These are phyloP conservation scores for Geotrichum reessii DNA, from an alignment of 1,139 yeast genomes.

Conservation along the genomic window DNA sequence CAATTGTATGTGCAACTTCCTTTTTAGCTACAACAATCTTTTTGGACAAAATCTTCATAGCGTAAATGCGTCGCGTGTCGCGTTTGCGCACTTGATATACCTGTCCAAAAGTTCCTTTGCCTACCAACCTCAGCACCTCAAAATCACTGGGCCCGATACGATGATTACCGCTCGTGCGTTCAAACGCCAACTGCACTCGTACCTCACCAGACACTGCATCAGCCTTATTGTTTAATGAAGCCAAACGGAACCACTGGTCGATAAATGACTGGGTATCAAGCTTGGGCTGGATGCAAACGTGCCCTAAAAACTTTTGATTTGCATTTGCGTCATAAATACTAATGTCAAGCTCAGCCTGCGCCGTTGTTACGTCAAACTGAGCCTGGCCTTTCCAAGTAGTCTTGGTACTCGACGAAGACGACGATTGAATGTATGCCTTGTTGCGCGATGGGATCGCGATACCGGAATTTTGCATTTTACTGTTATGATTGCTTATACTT, in stretches of 20 bases:
- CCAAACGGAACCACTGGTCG: slow-evolving; percentile 66
- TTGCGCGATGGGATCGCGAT: slow-evolving; percentile 37
- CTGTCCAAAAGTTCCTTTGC: slow-evolving; percentile 97
- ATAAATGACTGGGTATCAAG: slow-evolving; percentile 44
- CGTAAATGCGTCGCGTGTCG: slow-evolving; percentile 85
- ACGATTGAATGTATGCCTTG: slow-evolving; percentile 21
- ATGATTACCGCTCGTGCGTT: slow-evolving; percentile 61
- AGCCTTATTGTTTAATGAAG: slow-evolving; percentile 51
- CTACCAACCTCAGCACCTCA: slow-evolving; percentile 80
- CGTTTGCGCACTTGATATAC: slow-evolving; percentile 90
- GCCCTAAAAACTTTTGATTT: slow-evolving; percentile 83
- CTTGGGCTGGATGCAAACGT: slow-evolving; percentile 65
- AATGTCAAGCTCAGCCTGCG: slow-evolving; percentile 72
- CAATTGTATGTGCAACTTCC: slow-evolving; percentile 96
- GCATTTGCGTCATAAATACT: slow-evolving; percentile 80
- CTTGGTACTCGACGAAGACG: slow-evolving; percentile 1
- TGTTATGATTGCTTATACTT: neutral
- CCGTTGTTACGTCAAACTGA: slow-evolving; percentile 75
- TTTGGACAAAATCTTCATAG: slow-evolving; percentile 93
- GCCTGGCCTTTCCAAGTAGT: slow-evolving; percentile 92
- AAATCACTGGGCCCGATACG: slow-evolving; percentile 86
- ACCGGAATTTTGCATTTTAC: slow-evolving; percentile 22
- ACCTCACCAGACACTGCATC: slow-evolving; percentile 81
- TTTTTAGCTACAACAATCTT: slow-evolving; percentile 93
- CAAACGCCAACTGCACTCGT: slow-evolving; percentile 67